phyloP scores from a whole-genome alignment of 1,284 basidiomycete genomes.

The Phlebopus sp. region DNA sequence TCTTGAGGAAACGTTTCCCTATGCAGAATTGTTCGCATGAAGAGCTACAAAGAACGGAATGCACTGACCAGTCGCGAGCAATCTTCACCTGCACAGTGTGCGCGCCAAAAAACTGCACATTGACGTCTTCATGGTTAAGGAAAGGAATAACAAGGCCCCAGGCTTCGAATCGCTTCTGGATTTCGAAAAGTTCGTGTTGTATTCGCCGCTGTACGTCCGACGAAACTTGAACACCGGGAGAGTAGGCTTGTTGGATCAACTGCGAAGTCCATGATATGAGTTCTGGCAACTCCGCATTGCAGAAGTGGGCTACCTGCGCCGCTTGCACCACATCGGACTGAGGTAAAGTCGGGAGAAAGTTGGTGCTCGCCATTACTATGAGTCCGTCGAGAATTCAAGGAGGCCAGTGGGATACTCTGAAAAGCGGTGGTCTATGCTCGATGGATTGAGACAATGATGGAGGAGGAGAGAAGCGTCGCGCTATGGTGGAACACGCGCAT shows the following conservation, averaged over 20 bases:
- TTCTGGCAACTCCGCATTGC: neutral
- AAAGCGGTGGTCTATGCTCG: neutral
- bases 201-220: constrained; percentile 61
- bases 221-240: constrained; percentile 45
- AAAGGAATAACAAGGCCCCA: constrained; percentile 80
- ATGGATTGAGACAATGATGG: neutral
- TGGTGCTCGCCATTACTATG: constrained; percentile 20
- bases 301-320: constrained; percentile 32
- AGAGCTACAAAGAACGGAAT: neutral
- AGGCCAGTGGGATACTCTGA: neutral
- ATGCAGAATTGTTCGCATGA: constrained; percentile 8
- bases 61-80: constrained; percentile 77
- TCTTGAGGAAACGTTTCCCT: constrained; percentile 65
- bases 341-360: constrained; percentile 28
- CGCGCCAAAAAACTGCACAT: constrained; percentile 90
- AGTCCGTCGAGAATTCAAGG: neutral
- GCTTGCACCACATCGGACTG: constrained; percentile 32
- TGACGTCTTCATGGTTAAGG: constrained; percentile 64
- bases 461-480: neutral
- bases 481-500: neutral
- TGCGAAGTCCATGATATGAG: constrained; percentile 22
- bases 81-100: constrained; percentile 92
- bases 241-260: constrained; percentile 63
- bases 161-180: constrained; percentile 69
- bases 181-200: constrained; percentile 70